These are phyloP conservation scores for Lentinula sp. DNA, from an alignment of 768 basidiomycete genomes.

Conservation along the genomic window DNA sequence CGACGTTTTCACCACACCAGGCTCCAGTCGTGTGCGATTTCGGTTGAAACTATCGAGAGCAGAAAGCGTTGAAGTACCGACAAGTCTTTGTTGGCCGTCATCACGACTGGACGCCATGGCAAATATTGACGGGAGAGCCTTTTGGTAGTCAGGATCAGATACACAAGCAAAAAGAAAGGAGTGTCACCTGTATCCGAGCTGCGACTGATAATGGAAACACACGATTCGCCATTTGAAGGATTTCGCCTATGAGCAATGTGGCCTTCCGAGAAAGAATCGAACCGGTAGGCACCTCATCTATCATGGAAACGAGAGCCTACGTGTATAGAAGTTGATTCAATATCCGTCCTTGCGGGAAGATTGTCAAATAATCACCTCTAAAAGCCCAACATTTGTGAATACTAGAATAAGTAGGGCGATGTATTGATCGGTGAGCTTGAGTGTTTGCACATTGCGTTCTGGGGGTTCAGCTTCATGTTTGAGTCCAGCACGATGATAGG, in stretches of 20 bases:
- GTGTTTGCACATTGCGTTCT: slow-evolving; percentile 46
- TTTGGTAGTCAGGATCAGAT: slow-evolving; percentile 3
- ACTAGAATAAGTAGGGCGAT: slow-evolving; percentile 79
- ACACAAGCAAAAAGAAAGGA: no score
- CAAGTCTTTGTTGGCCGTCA: slow-evolving; percentile 70
- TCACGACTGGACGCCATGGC: slow-evolving; percentile 75
- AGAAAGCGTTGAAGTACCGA: slow-evolving; percentile 79
- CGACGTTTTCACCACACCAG: slow-evolving; percentile 42
- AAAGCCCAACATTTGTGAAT: slow-evolving; percentile 79
- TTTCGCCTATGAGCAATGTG: slow-evolving; percentile 84
- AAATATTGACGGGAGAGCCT: slow-evolving; percentile 86
- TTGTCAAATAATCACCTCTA: slow-evolving; percentile 58
- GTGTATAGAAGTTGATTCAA: slow-evolving; percentile 4
- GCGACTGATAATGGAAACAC: slow-evolving; percentile 80
- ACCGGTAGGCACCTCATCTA: slow-evolving; percentile 73
- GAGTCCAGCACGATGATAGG: slow-evolving; percentile 54
- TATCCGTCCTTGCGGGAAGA: not conserved
- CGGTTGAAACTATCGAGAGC: slow-evolving; percentile 92
- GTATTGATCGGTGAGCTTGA: slow-evolving; percentile 91
- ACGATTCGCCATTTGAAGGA: slow-evolving; percentile 82
- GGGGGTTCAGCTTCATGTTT: slow-evolving; percentile 23
- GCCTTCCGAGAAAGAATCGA: slow-evolving; percentile 82
- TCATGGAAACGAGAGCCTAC: slow-evolving; percentile 79
- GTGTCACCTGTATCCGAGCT: slow-evolving; percentile 71
- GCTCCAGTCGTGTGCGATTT: slow-evolving; percentile 70